Evolutionary conservation across 192 early-diverging fungal genomes (phyloP), one percentile per base, ranked within the genome.

Genomic region (Backusella psychrophila): DNA sequence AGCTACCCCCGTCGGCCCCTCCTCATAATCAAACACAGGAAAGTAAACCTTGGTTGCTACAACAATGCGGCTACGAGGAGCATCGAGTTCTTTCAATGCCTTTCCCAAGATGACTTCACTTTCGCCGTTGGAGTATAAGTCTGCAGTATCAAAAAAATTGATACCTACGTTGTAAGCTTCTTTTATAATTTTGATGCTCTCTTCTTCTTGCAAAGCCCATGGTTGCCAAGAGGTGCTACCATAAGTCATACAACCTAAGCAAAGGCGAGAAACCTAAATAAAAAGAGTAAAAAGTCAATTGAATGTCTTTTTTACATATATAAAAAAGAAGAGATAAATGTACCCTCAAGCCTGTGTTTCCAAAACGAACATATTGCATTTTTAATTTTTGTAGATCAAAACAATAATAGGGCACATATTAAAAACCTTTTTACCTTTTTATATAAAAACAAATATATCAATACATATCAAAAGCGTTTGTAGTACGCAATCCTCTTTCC

Each of bases 181-280:
- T 33, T 79, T 83, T 66, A 85, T 88, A 63, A 75, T 66, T 56
- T n/a, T 80, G 66, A 80, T 29, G 8, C 80, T 67, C 23, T 85
- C 83, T 14, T 73, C 79, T 36, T 87, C 85, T 29, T 87, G 66
- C 2, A 83, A 53, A 6, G 84, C 31, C 86, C 86, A 88, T 0
- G 75, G 42, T 15, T 29, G 8, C 85, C 85, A 87, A 39, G 39
- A 69, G 12, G 31, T 14, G 6, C 7, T 19, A 17, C 81, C 81
- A 59, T 42, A 88, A 31, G 72, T 53, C 87, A 88, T 89, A 53
- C 56, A 69, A 17, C 87, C 87, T 21, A 88, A 66, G 36, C 79
- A 75, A 17, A 88, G 9, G 7, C 86, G 80, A 23, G 80, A 80
- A 7, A 88, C 72, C 36, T 69, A 34, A 26, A 23, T 23, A 39